These are phyloP conservation scores for Ricinus communis DNA, from an alignment of 345 rosid species.

Conservation along the genomic window DNA sequence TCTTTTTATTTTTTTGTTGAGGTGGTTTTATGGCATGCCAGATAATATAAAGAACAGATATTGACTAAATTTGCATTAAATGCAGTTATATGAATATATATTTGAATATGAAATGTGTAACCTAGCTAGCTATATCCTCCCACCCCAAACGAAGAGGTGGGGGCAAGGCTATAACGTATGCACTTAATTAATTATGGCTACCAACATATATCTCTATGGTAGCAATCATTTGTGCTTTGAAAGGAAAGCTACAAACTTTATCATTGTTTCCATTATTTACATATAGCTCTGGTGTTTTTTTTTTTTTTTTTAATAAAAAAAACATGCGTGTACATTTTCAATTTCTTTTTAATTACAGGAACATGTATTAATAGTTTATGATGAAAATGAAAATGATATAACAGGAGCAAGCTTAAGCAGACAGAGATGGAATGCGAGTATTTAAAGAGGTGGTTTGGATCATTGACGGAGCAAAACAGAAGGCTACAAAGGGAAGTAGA, in stretches of 20 bases:
- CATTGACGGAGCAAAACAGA: slow-evolving; percentile 87
- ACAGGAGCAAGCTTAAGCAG: slow-evolving; percentile 93
- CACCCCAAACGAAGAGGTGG: not conserved
- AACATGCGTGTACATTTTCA: too few species aligned
- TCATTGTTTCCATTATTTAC: not conserved
- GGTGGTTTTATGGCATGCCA: too few species aligned
- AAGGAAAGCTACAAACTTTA: not conserved
- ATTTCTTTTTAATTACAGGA: too few species aligned
- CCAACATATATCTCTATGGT: slow-evolving; percentile 10
- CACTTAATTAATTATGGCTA: slow-evolving; percentile 12
- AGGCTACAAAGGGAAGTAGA: slow-evolving; percentile 88
- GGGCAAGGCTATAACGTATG: not conserved
- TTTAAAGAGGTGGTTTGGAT: slow-evolving; percentile 88
- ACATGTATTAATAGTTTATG: too few species aligned
- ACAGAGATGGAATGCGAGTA: slow-evolving; percentile 95
- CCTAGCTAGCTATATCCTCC: too few species aligned
- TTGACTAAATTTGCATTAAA: too few species aligned
- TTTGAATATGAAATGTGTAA: too few species aligned
- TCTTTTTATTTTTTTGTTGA: too few species aligned
- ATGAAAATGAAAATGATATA: too few species aligned
- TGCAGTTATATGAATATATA: too few species aligned
- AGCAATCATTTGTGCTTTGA: slow-evolving; percentile 20
- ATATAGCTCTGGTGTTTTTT: not conserved
- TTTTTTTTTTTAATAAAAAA: too few species aligned
- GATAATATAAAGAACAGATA: too few species aligned